Evolutionary conservation across 768 basidiomycete genomes (phyloP).

Genomic region (Lactifluus subvellereus): DNA sequence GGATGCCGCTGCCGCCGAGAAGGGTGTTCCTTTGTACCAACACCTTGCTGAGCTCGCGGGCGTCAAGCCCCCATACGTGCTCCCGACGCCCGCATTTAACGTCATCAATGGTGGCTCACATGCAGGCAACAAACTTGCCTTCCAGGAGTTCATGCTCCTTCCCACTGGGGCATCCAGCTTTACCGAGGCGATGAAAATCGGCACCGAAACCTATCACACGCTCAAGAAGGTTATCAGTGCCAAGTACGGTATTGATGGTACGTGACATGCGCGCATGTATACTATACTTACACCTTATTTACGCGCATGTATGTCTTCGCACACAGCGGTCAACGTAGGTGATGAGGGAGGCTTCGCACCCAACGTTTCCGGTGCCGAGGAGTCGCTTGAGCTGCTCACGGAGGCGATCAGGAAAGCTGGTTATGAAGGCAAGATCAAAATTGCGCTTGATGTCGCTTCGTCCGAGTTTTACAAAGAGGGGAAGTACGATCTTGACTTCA

Average conservation of each 20-base stretch:
- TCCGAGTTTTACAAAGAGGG: slow-evolving; percentile 99
- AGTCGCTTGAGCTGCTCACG: slow-evolving; percentile 90
- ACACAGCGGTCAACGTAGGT: slow-evolving; percentile 94
- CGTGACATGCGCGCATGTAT: slow-evolving; percentile 27
- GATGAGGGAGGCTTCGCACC: slow-evolving; percentile 99
- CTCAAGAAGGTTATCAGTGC: slow-evolving; percentile 98
- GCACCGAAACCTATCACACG: slow-evolving; percentile 96
- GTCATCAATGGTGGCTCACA: slow-evolving; percentile 99
- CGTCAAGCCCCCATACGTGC: slow-evolving; percentile 87
- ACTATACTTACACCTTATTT: slow-evolving; percentile 9
- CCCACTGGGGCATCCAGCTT: slow-evolving; percentile 90
- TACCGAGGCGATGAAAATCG: slow-evolving; percentile 98
- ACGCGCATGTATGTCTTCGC: slow-evolving; percentile 17
- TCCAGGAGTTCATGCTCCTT: slow-evolving; percentile 99
- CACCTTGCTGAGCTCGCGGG: slow-evolving; percentile 96
- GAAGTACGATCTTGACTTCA: slow-evolving; percentile 98
- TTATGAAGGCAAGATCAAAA: slow-evolving; percentile 98
- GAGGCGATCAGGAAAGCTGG: slow-evolving; percentile 98
- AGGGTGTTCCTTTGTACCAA: slow-evolving; percentile 91
- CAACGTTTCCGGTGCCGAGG: slow-evolving; percentile 94
- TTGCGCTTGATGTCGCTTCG: slow-evolving; percentile 96
- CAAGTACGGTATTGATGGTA: slow-evolving; percentile 98
- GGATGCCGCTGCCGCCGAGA: slow-evolving; percentile 91
- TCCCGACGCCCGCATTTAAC: slow-evolving; percentile 93
- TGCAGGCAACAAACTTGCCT: slow-evolving; percentile 98